Evolutionary conservation across 106 monocot species (phyloP), one percentile per base, ranked within the genome.

Genomic region (Acorus gramineus): DNA sequence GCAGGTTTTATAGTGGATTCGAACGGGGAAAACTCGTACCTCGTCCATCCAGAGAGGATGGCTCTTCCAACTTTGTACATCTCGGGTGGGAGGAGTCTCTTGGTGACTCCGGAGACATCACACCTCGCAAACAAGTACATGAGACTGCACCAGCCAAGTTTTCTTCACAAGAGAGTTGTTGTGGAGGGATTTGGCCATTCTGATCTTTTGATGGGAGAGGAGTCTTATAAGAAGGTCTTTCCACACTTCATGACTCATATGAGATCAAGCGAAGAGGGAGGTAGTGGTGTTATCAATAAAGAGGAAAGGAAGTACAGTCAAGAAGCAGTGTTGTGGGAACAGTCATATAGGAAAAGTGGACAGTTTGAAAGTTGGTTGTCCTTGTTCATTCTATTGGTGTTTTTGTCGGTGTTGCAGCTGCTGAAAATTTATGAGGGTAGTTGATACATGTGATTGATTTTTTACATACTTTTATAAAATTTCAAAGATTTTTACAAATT

Each of bases 141-240:
- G 77, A 71, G 50, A 7, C 0, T 71, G 66, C 77, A 77, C 44
- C 71, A 77, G 42, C 77, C 77, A 3, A 61, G 42, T 12, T 71
- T 77, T 61, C 49, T 50, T n/a, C 77, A 77, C n/a, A 71, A 66
- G 55, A 71, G 77, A 48, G 71, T 77, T 8, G 66, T 77, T 54
- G 56, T 77, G 48, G 71, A 71, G 11, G 77, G 61, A 12, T 77
- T 66, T 62, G 77, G 77, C n/a, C 77, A 77, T 53, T 77, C 77
- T 1, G 77, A 77, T 71, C 71, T 77, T 61, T 57, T 77, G 11
- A 71, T 77, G 11, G 77, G 77, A 45, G 66, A 77, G 47, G 71
- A 71, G 46, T 69, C 77, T 8, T 45, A 67, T 51, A 54, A 77
- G 50, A 62, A 49, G 48, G 77, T 77, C 3, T 77, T 77, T 12